These are phyloP conservation scores for Cutaneotrichosporon dermatis DNA, from an alignment of 1,284 basidiomycete genomes.

Conservation along the genomic window DNA sequence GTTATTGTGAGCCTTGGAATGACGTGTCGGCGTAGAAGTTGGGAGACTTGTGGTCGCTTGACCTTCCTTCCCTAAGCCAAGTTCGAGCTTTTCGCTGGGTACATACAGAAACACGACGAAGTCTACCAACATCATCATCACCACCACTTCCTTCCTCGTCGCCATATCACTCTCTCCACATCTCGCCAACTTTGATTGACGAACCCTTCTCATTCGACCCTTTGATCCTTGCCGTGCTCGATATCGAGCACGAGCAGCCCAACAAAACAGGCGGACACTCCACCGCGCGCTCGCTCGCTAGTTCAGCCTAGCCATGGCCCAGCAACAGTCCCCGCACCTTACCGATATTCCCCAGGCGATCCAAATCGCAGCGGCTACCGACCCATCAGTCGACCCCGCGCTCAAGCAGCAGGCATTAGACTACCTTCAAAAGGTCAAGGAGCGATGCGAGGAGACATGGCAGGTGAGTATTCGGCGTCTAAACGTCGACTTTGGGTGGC, in stretches of 20 bases:
- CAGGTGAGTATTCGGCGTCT: slow-evolving; percentile 34
- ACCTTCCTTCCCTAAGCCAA: too few relatives aligned
- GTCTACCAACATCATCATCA: too few relatives aligned
- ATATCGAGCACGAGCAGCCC: neutral
- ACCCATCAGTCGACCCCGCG: slow-evolving; percentile 34
- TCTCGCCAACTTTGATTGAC: too few relatives aligned
- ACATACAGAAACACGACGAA: too few relatives aligned
- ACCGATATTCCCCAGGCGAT: slow-evolving; percentile 48
- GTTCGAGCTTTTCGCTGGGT: too few relatives aligned
- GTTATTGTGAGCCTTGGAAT: neutral
- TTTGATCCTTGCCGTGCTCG: slow-evolving; percentile 1
- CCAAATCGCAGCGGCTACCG: slow-evolving; percentile 42
- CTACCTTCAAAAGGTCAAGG: slow-evolving; percentile 46
- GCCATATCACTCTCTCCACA: too few relatives aligned
- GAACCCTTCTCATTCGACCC: neutral
- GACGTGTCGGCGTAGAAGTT: neutral
- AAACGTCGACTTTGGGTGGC: neutral
- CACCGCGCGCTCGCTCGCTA: neutral
- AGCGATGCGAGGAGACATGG: slow-evolving; percentile 49
- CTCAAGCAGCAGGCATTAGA: slow-evolving; percentile 47
- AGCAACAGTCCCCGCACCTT: slow-evolving; percentile 38
- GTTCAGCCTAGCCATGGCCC: slow-evolving; percentile 18
- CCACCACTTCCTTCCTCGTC: too few relatives aligned
- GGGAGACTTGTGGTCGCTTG: too few relatives aligned
- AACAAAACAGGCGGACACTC: neutral